phyloP scores from a whole-genome alignment of 495 filamentous ascomycete genomes.

The Penicillium chermesinum region DNA sequence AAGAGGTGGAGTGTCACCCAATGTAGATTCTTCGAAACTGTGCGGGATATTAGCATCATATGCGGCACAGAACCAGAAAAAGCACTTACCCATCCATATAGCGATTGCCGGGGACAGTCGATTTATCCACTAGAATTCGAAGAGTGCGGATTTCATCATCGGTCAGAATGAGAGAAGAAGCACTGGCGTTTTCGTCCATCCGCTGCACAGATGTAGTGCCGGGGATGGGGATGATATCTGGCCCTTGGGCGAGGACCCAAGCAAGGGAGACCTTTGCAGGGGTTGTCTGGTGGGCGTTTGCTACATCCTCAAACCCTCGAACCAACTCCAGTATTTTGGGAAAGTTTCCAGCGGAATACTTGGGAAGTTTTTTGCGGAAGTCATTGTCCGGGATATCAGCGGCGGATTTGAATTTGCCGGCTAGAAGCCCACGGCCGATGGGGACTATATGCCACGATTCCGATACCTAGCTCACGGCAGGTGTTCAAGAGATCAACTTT shows the following conservation, averaged over 20 bases:
- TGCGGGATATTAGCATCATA: too few species aligned
- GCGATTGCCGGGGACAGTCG: slow-evolving; percentile 6
- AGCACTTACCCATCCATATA: slow-evolving; percentile 10
- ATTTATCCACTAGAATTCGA: slow-evolving; percentile 6
- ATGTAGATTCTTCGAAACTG: too few species aligned
- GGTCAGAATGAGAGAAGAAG: slow-evolving; percentile 39
- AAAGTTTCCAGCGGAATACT: slow-evolving; percentile 49
- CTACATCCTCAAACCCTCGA: slow-evolving; percentile 34
- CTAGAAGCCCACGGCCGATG: slow-evolving; percentile 56
- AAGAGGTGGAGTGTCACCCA: too few species aligned
- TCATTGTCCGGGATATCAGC: slow-evolving; percentile 44
- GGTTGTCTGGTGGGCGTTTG: slow-evolving; percentile 25
- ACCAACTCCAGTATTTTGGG: slow-evolving; percentile 48
- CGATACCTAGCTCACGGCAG: slow-evolving; percentile 56
- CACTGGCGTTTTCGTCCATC: slow-evolving; percentile 50
- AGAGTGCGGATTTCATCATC: slow-evolving; percentile 38
- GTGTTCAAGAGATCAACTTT: slow-evolving; percentile 46
- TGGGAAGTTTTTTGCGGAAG: slow-evolving; percentile 34
- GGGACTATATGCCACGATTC: slow-evolving; percentile 59
- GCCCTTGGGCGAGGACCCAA: slow-evolving; percentile 36
- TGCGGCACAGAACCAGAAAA: too few species aligned
- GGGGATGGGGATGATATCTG: slow-evolving; percentile 54
- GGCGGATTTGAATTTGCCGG: slow-evolving; percentile 38
- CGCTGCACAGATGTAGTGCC: slow-evolving; percentile 49
- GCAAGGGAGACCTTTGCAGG: slow-evolving; percentile 10